These are phyloP conservation scores for Penicillium coprophilum DNA, from an alignment of 495 filamentous ascomycete species.

Conservation along the genomic window DNA sequence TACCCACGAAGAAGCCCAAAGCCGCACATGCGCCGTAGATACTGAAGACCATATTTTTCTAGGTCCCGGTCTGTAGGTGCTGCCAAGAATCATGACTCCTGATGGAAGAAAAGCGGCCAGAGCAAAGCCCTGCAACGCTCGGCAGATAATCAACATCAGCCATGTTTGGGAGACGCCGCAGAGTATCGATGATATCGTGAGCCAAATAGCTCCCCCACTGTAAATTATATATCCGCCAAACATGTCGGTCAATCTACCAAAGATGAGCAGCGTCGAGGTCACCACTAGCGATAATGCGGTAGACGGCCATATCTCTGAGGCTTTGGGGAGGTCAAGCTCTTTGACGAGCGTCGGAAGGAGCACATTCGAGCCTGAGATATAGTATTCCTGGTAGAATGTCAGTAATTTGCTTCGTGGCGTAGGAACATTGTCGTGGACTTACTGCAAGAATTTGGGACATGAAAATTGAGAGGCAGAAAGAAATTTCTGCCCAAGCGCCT, in stretches of 20 bases:
- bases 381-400: conserved; percentile 60
- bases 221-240: conserved; percentile 75
- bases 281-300: conserved; percentile 74
- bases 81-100: conserved; percentile 75
- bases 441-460: conserved; percentile 72
- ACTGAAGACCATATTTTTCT: conserved; percentile 84
- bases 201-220: conserved; percentile 66
- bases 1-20: conserved; percentile 77
- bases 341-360: conserved; percentile 66
- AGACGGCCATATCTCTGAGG: conserved; percentile 74
- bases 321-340: conserved; percentile 62
- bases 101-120: conserved; percentile 76
- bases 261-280: conserved; percentile 70
- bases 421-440: conserved; percentile 22
- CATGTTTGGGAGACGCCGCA: conserved; percentile 70
- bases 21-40: conserved; percentile 77
- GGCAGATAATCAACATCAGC: conserved; percentile 70
- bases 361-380: conserved; percentile 83
- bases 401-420: neutral
- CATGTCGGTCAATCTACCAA: conserved; percentile 75
- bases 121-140: conserved; percentile 78
- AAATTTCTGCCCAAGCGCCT: conserved; percentile 59
- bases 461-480: conserved; percentile 70
- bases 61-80: conserved; percentile 78
- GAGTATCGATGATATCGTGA: conserved; percentile 68